These are phyloP conservation scores for Neckera pumila DNA, from an alignment of 225 moss, liverwort and hornwort species.

Conservation along the genomic window DNA sequence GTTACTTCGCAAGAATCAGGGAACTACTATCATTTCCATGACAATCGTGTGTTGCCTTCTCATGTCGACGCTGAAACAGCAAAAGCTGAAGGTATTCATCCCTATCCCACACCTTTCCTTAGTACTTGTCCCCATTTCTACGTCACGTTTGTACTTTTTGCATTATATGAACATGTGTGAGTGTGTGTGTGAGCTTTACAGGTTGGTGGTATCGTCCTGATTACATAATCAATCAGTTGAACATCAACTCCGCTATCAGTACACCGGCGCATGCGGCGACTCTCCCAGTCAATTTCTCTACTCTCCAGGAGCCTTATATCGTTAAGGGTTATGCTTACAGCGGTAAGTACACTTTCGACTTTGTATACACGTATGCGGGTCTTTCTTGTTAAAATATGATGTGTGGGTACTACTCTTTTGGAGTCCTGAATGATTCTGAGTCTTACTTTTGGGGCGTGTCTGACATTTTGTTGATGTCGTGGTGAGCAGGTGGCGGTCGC, in stretches of 20 bases:
- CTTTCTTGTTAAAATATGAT: neutral
- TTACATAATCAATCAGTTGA: conserved; percentile 95
- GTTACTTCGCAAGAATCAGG: conserved; percentile 66
- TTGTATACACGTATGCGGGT: too few species aligned
- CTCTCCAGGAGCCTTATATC: conserved; percentile 41
- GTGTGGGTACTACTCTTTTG: neutral
- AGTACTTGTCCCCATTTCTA: neutral
- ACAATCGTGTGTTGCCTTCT: conserved; percentile 89
- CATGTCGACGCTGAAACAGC: conserved; percentile 83
- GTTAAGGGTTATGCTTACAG: conserved; percentile 92
- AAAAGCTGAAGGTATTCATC: conserved; percentile 58
- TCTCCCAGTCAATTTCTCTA: conserved; percentile 43
- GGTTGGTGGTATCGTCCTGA: conserved; percentile 99
- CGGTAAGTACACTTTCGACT: conserved; percentile 17
- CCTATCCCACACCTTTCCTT: neutral
- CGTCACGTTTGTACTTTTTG: neutral
- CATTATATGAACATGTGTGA: neutral
- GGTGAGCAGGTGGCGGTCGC: conserved; percentile 69
- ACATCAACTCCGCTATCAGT: conserved; percentile 83
- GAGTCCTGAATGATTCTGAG: neutral
- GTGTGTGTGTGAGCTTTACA: neutral
- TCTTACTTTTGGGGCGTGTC: neutral
- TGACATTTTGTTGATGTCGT: neutral
- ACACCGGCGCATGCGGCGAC: conserved; percentile 63
- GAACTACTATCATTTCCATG: conserved; percentile 89